Evolutionary conservation across 352 stramenopile species (phyloP), one percentile per base, ranked within the genome.

Genomic region (Globisporangium alternatum): DNA sequence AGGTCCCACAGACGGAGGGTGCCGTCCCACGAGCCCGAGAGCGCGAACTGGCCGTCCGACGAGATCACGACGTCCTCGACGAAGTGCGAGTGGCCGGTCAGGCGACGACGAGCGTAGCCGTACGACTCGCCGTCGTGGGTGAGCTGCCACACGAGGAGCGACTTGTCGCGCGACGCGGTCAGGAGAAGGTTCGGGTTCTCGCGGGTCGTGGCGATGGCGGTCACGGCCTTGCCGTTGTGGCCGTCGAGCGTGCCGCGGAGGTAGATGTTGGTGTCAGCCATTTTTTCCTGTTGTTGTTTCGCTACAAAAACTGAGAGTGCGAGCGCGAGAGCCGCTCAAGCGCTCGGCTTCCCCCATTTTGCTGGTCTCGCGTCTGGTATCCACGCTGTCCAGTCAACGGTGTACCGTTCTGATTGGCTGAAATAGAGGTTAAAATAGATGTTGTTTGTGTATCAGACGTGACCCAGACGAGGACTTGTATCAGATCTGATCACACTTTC

Each of bases 1-100:
- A 99, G 96, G 83, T 99, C 97, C 98, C 98, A 99, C 49, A 99
- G 89, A 81, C 98, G 97, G 47, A 99, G 88, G 43, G 98, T 99
- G 65, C 93, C 95, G 75, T 99, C 98, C 98, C 98, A 99, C 73
- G 95, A 99, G 39, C 97, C 97, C 57, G 96, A 99, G 35, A 99
- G 89, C 37, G 97, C 97, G 77, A 99, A 99, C 73, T 99, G 96
- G 66, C 98, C 98, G 80, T 99, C 98, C 65, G 83, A 98, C 65
- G 93, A 99, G 83, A 99, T 99, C 64, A 99, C 97, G 39, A 99
- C 97, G 72, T 99, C 98, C 69, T 97, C 92, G 12, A 99, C 98
- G 78, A 99, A 99, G 95, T 99, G 98, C 70, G 93, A 98, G 89
- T 99, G 98, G 83, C 98, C 98, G 61, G 91, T 94, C 37, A 99